Base-by-base conservation (phyloP, 2,329 filamentous ascomycete species). In the Fonsecaea pugnacius region DNA sequence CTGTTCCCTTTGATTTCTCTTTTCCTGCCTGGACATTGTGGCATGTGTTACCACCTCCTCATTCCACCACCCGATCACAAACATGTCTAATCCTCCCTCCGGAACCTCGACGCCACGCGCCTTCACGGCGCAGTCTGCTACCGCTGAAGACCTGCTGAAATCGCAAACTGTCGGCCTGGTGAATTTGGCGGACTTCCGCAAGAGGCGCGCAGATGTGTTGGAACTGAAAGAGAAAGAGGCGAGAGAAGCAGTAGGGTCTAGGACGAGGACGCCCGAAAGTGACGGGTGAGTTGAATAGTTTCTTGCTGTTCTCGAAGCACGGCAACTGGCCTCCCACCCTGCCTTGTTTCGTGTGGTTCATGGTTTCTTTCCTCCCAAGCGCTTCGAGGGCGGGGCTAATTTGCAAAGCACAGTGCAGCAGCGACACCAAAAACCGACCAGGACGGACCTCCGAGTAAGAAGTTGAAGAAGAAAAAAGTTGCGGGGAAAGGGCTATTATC, bases 151-250 rank as follows among this genome's bases (percentile, higher is more conserved):
- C 73, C 83, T 92, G 14, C 84, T 96, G 54, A 94, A 94, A 65
- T 91, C 87, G 60, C 88, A 92, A 73, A 96, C 92, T 0, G 92
- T 97, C 70, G 95, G 95, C 46, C 88, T 99, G 2, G 94, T 98
- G 59, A 87, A 91, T 63, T 88, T 97, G 50, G 92, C 91, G 69
- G 95, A 98, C 75, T 98, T 96, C 77, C 92, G 94, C 77, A 98
- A 99, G 80, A 89, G 95, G 65, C 91, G 94, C 77, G 93, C 92
- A 71, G 92, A 97, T 78, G 91, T 93, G n/a, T 82, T 96, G 54
- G 94, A 97, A 76, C 89, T 91, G 74, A 94, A 95, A 74, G 91
- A 95, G 74, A 87, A 90, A 72, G 91, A 95, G 73, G 89, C 87
- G 12, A 87, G 88, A 73, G 89, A 91, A 70, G 84, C 82, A 46